Base-by-base conservation (phyloP, 148 eudicot species). In the Arbutus unedo region DNA sequence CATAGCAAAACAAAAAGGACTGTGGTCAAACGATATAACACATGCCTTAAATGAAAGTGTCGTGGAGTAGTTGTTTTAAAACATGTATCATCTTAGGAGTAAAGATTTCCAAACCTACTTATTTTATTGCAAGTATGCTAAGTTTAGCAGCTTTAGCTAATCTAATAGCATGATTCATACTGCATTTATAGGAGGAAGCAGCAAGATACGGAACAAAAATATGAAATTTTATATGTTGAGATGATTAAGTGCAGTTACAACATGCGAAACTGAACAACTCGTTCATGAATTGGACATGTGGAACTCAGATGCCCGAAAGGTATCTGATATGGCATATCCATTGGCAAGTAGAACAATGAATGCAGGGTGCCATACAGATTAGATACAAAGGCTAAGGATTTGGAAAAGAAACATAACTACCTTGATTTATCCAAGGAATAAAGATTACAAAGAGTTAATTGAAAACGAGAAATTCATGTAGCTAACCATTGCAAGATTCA, bases 321-420 rank as follows among this genome's bases (percentile, higher is more conserved):
- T 18, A 76, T 51, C 78, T 31, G 21, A 38, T 48, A 77, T 77
- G 21, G 55, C 19, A 54, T 38, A 44, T 15, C 66, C 66, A 55
- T 16, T 54, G 5, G 45, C 38, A 51, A 53, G 15, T 55, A 38
- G 66, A 77, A 31, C 79, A 55, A 8, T 4, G 16, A 76, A 14
- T 54, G 47, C n/a, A 54, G 18, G 2, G 19, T 23, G 8, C 31
- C 76, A 11, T 45, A 47, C 49, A 49, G 41, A n/a, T 54, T 54
- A 11, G 60, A 76, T 76, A 19, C 31, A 54, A 53, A 10, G 21
- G 6, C 19, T 43, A 11, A 59, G 53, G 16, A 5, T 44, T 25
- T 47, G n/a, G n/a, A 78, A 50, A 45, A 78, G 45, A 8, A 11
- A 19, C 67, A 78, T 54, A 55, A 77, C 49, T 77, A 55, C 80